Evolutionary conservation across 768 basidiomycete species (phyloP).

Genomic region (Collybiopsis luxurians): DNA sequence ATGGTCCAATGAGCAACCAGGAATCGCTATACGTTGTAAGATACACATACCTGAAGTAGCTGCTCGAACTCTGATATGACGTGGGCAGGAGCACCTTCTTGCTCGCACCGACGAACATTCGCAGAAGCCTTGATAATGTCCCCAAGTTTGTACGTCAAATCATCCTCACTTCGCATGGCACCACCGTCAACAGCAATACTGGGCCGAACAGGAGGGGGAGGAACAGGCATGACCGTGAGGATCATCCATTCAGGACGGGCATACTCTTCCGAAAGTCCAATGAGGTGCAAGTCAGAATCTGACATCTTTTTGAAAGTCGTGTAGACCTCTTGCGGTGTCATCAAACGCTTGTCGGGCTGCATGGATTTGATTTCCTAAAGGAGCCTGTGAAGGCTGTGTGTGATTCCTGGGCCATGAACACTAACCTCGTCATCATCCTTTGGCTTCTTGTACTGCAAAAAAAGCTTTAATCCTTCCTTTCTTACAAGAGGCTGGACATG

Average conservation of each 20-base stretch:
- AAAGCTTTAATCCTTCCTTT: constrained; percentile 94
- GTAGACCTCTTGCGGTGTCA: constrained; percentile 88
- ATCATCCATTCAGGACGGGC: constrained; percentile 99
- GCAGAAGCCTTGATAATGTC: constrained; percentile 96
- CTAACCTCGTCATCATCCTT: constrained; percentile 93
- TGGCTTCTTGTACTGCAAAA: constrained; percentile 91
- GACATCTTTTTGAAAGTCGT: constrained; percentile 96
- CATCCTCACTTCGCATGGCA: constrained; percentile 95
- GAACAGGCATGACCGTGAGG: constrained; percentile 94
- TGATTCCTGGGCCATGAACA: too few relatives aligned
- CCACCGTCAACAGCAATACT: constrained; percentile 98
- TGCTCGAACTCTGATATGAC: constrained; percentile 96
- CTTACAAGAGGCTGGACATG: constrained; percentile 85
- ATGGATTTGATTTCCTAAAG: constrained; percentile 73
- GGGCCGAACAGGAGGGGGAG: constrained; percentile 96
- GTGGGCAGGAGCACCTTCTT: constrained; percentile 95
- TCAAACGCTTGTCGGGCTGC: constrained; percentile 79
- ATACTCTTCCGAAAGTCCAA: constrained; percentile 94
- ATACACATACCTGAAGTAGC: constrained; percentile 75
- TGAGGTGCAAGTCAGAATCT: constrained; percentile 79
- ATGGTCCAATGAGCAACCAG: constrained; percentile 6
- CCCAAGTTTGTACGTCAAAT: constrained; percentile 96
- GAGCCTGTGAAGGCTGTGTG: too few relatives aligned
- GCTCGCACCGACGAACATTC: constrained; percentile 88
- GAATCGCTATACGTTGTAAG: not conserved